These are phyloP conservation scores for Euphorbia tirucalli DNA, from an alignment of 345 rosid species.

Conservation along the genomic window DNA sequence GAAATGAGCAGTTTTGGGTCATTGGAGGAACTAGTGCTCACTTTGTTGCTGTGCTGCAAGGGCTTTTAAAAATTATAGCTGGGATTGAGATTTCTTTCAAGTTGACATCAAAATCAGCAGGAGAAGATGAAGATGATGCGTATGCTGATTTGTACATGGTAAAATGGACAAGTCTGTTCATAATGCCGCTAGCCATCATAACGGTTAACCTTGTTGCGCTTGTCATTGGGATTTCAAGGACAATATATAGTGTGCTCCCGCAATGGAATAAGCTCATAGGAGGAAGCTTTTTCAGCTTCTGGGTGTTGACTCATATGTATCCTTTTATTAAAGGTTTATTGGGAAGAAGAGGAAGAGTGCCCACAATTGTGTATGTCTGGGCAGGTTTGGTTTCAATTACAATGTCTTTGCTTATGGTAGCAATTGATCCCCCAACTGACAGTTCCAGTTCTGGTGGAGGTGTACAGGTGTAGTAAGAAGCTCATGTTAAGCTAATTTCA, in stretches of 20 bases:
- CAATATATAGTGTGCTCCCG: slow-evolving; percentile 75
- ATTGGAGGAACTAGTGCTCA: slow-evolving; percentile 95
- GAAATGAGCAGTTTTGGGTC: slow-evolving; percentile 92
- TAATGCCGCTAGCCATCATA: slow-evolving; percentile 79
- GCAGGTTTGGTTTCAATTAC: slow-evolving; percentile 70
- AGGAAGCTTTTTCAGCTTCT: slow-evolving; percentile 76
- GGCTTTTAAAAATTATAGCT: slow-evolving; percentile 71
- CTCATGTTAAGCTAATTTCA: not conserved
- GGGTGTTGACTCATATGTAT: slow-evolving; percentile 89
- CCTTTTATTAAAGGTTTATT: slow-evolving; percentile 79
- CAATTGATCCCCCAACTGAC: slow-evolving; percentile 62
- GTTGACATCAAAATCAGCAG: slow-evolving; percentile 60
- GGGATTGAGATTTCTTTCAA: slow-evolving; percentile 89
- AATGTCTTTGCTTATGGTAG: slow-evolving; percentile 68
- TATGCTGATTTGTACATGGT: slow-evolving; percentile 79
- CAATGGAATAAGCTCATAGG: slow-evolving; percentile 87
- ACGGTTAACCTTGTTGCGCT: slow-evolving; percentile 62
- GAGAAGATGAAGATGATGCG: slow-evolving; percentile 69
- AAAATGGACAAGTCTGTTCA: slow-evolving; percentile 84
- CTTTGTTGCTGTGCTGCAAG: slow-evolving; percentile 78
- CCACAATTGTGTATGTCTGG: slow-evolving; percentile 83
- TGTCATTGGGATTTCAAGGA: slow-evolving; percentile 67
- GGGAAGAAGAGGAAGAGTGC: slow-evolving; percentile 85
- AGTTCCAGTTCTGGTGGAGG: slow-evolving; percentile 5
- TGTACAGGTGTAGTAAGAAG: not conserved